A percentile compares a stretch with the other conserved stretches of the same genome.
Evolutionary conservation across 208 protist genomes (phyloP).

Genomic region (Trypanosoma avium): DNA sequence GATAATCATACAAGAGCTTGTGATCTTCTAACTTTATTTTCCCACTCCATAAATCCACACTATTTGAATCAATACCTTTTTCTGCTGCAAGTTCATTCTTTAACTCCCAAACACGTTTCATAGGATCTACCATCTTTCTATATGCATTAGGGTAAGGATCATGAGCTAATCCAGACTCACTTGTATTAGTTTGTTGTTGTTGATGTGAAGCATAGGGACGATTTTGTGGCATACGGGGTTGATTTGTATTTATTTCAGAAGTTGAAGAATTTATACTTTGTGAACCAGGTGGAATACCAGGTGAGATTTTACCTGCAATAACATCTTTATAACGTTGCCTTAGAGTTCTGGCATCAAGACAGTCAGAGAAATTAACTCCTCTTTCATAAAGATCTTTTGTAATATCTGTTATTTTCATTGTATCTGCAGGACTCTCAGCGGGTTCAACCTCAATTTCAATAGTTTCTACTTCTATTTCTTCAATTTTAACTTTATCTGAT

Average conservation of each 20-base stretch:
- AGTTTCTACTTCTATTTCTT: slow-evolving; percentile 83
- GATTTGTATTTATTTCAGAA: slow-evolving; percentile 33
- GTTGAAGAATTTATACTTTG: slow-evolving; percentile 34
- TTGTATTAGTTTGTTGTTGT: slow-evolving; percentile 53
- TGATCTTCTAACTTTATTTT: slow-evolving; percentile 83
- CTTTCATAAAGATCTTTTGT: slow-evolving; percentile 87
- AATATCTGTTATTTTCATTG: slow-evolving; percentile 87
- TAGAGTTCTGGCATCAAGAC: slow-evolving; percentile 78
- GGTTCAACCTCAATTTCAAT: slow-evolving; percentile 85
- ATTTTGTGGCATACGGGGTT: slow-evolving; percentile 26
- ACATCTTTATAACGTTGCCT: slow-evolving; percentile 86
- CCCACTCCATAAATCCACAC: slow-evolving; percentile 88
- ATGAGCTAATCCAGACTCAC: slow-evolving; percentile 53
- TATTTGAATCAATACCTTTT: slow-evolving; percentile 77
- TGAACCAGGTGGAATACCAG: slow-evolving; percentile 14
- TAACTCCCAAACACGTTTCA: slow-evolving; percentile 88
- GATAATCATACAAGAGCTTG: slow-evolving; percentile 91
- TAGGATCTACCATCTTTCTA: slow-evolving; percentile 90
- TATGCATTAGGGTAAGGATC: slow-evolving; percentile 90
- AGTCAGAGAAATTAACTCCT: slow-evolving; percentile 89
- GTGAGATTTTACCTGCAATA: slow-evolving; percentile 50
- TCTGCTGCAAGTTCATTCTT: slow-evolving; percentile 83
- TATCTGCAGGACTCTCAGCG: slow-evolving; percentile 48
- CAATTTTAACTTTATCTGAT: slow-evolving; percentile 13
- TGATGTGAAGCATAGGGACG: slow-evolving; percentile 37